Conservation (phyloP, 2,329 filamentous ascomycete genomes). For the Pseudofabraea citricarpa region DNA sequence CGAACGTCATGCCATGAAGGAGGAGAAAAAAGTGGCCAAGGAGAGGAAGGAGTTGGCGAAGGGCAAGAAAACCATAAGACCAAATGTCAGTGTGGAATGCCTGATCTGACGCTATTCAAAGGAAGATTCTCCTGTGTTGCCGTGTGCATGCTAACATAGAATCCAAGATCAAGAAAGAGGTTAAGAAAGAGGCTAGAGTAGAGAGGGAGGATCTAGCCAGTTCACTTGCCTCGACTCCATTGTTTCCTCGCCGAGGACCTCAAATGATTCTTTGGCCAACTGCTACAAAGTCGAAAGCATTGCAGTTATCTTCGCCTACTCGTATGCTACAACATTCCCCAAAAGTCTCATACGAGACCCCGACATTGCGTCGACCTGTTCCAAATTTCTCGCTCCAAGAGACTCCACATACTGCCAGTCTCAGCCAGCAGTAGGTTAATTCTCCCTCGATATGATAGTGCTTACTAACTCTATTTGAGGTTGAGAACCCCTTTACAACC, state of each 20-base stretch:
- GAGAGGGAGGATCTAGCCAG: not conserved
- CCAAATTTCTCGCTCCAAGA: conserved; percentile 18
- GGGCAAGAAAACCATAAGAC: not conserved
- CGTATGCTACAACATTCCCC: conserved; percentile 8
- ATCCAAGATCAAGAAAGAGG: conserved; percentile 1
- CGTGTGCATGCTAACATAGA: too few species aligned
- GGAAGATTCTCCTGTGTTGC: too few species aligned
- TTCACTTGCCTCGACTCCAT: conserved; percentile 10
- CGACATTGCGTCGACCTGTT: conserved; percentile 19
- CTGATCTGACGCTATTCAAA: too few species aligned
- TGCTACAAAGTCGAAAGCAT: not conserved
- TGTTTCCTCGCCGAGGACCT: conserved; percentile 25
- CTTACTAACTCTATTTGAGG: conserved; percentile 11
- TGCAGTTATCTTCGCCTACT: conserved; percentile 5
- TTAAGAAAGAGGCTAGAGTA: conserved; percentile 25
- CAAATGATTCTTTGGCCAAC: conserved; percentile 26
- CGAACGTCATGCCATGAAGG: conserved; percentile 72
- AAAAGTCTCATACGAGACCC: conserved; percentile 19
- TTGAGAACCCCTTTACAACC: conserved; percentile 19
- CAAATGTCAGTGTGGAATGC: too few species aligned
- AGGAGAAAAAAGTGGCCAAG: conserved; percentile 52
- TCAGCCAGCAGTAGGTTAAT: conserved; percentile 18
- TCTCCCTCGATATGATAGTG: not conserved
- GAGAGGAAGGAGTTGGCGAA: conserved; percentile 13
- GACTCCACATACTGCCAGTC: conserved; percentile 5